Evolutionary conservation across 2,329 filamentous ascomycete species (phyloP), one percentile per base, ranked within the genome.

Genomic region (Neocucurbitaria cava): DNA sequence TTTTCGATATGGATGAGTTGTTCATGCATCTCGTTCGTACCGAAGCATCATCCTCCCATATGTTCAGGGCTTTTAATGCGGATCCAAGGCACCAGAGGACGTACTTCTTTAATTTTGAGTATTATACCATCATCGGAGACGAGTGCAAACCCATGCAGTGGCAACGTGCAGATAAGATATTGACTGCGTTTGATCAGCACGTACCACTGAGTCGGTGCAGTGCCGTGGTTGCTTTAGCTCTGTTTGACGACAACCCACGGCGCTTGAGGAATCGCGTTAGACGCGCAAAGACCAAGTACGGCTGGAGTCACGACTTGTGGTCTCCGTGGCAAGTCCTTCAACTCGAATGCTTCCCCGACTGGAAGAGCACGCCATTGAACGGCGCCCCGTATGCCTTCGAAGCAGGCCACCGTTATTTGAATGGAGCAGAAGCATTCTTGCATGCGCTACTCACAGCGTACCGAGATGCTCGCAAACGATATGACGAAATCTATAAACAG

Each of bases 41-140:
- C 1, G 73, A 74, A 21, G 64, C 69, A 9, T 75, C 74, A 1
- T 75, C 70, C 23, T 81, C 83, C 8, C 78, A 82, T 52, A 80
- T 83, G 74, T 76, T 82, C 54, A 77, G 83, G 23, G 80, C 82
- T n/a, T 85, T 76, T 47, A 70, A 77, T 15, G 57, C 71, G 2
- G 76, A 81, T 24, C 65, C 74, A 4, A 74, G 82, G 7, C 81
- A 80, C 11, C 85, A 85, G 60, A 77, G 82, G 6, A 83, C 81
- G 7, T 87, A 87, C 68, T 82, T 87, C 59, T 87, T 88, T 66
- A 83, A 80, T 38, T 87, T 88, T 68, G 87, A 88, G 61, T 88
- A 87, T 66, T 87, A 86, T 64, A 88, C 85, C 5, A 78, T 87
- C 6, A 80, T 88, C 11, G 82, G 81, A 1, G 78, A 83, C 4